Base-by-base conservation (phyloP, 257 asterid genomes). In the Solanum bulbocastanum region DNA sequence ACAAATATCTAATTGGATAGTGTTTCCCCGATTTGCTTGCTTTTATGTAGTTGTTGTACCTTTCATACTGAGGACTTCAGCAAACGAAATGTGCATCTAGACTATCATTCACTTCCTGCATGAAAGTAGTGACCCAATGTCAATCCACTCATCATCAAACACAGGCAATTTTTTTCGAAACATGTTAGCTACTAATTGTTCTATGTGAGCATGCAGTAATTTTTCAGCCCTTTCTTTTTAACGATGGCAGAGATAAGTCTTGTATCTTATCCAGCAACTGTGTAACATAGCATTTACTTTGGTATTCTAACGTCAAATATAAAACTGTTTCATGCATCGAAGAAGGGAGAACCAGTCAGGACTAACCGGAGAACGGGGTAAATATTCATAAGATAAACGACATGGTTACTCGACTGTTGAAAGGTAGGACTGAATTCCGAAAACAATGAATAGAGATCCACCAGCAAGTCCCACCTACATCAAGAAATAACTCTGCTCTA, bases 401-500 rank as follows among this genome's bases (percentile, higher is more conserved):
- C 90, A 44, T 92, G 86, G 93, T 42, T 88, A 91, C 72, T 94
- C 93, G 20, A 94, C 92, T 0, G 97, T 90, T 32, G 98, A 91
- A 88, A 97, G 98, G 89, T 95, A 92, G 39, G 99, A 97, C 83
- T 97, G 99, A 75, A 97, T 95, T 79, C 99, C 99, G 13, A 97
- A 97, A 83, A 94, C 93, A 76, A 97, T 94, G 92, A 97, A 97
- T 58, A 97, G 99, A 91, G 91, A 56, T 87, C 99, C 99, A 71
- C 99, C 98, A 0, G 96, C 95, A 46, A 97, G 93, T 36, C 97
- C 98, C 90, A 96, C 97, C 99, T 96, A 87, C 88, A 93, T 42
- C 36, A 56, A 66, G 25, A 37, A 68, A 52, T 8, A 68, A 65
- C 79, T 89, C 84, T 89, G 87, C 35, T 87, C 33, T 84, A 86